Percentiles rank a stretch among this genome's conserved stretches.
These are phyloP conservation scores for Wickerhamomyces kurtzmanii DNA, from an alignment of 805 yeast species.

Conservation along the genomic window DNA sequence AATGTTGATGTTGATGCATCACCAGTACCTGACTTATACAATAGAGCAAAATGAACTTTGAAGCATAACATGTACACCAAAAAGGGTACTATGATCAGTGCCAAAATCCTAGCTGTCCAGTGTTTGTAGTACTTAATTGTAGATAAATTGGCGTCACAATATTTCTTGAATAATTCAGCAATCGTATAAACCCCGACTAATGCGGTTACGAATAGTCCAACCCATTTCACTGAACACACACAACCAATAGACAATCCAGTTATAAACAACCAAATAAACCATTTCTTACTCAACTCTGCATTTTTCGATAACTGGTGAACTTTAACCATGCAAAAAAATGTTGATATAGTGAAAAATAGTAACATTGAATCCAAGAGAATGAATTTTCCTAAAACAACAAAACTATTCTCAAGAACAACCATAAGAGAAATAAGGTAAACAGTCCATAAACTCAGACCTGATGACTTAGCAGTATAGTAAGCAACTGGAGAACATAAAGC, in stretches of 20 bases:
- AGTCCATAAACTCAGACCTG: constrained; percentile 40
- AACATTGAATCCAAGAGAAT: constrained; percentile 71
- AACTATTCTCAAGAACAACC: constrained; percentile 61
- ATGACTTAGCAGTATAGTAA: constrained; percentile 54
- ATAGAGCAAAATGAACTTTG: constrained; percentile 68
- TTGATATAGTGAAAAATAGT: constrained; percentile 63
- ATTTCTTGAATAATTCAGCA: constrained; percentile 38
- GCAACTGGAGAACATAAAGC: constrained; percentile 62
- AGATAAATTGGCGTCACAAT: constrained; percentile 20
- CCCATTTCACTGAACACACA: constrained; percentile 83
- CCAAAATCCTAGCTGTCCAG: constrained; percentile 61
- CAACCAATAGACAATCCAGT: constrained; percentile 71
- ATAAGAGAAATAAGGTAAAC: constrained; percentile 51
- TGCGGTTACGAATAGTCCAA: constrained; percentile 60
- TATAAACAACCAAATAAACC: constrained; percentile 45
- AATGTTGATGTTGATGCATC: constrained; percentile 86
- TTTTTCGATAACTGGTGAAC: constrained; percentile 32
- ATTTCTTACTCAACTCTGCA: constrained; percentile 26
- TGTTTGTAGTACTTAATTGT: constrained; percentile 37
- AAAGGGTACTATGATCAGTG: constrained; percentile 66
- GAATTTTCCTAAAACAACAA: constrained; percentile 63
- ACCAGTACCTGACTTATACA: constrained; percentile 83
- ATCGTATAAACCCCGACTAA: constrained; percentile 51
- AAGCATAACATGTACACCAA: constrained; percentile 62
- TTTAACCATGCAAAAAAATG: constrained; percentile 50